These are phyloP conservation scores for Pseudozyma flocculosa DNA, from an alignment of 1,284 basidiomycete species.

Conservation along the genomic window DNA sequence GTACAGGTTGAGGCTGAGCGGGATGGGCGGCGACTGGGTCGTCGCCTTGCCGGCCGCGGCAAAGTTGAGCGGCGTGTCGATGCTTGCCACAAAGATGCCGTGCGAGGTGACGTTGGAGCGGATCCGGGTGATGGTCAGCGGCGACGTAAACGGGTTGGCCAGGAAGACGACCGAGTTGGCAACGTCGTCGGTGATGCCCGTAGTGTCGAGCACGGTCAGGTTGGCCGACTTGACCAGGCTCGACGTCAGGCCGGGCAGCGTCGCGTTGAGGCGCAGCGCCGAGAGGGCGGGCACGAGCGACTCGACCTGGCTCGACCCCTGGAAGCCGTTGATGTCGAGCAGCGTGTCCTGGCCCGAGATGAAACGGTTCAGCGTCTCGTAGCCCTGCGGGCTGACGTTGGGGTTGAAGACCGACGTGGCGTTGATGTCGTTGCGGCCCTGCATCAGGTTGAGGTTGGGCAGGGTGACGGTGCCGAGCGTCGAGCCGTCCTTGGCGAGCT, in stretches of 20 bases:
- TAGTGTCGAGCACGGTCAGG: slow-evolving; percentile 67
- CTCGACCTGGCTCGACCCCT: slow-evolving; percentile 66
- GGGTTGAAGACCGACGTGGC: slow-evolving; percentile 61
- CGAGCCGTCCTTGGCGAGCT: slow-evolving; percentile 63
- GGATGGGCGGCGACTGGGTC: slow-evolving; percentile 66
- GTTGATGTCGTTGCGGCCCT: slow-evolving; percentile 48
- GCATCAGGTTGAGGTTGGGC: slow-evolving; percentile 43
- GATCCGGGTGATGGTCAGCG: slow-evolving; percentile 67
- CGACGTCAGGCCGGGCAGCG: slow-evolving; percentile 67
- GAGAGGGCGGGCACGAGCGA: slow-evolving; percentile 70
- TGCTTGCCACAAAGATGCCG: slow-evolving; percentile 69
- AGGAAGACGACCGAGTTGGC: slow-evolving; percentile 69
- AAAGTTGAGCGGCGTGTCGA: slow-evolving; percentile 66
- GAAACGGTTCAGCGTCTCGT: slow-evolving; percentile 71
- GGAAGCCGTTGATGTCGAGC: slow-evolving; percentile 62
- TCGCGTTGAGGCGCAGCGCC: slow-evolving; percentile 66
- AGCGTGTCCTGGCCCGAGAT: slow-evolving; percentile 62
- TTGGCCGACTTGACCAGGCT: slow-evolving; percentile 66
- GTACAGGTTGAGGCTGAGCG: slow-evolving; percentile 71
- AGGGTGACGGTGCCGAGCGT: slow-evolving; percentile 45
- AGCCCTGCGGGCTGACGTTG: slow-evolving; percentile 67
- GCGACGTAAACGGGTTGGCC: slow-evolving; percentile 70
- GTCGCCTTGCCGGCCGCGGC: slow-evolving; percentile 64
- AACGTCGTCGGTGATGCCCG: slow-evolving; percentile 68
- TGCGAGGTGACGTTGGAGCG: slow-evolving; percentile 68